phyloP scores from a whole-genome alignment of 2,329 filamentous ascomycete species.

The Phialemoniopsis sp. region DNA sequence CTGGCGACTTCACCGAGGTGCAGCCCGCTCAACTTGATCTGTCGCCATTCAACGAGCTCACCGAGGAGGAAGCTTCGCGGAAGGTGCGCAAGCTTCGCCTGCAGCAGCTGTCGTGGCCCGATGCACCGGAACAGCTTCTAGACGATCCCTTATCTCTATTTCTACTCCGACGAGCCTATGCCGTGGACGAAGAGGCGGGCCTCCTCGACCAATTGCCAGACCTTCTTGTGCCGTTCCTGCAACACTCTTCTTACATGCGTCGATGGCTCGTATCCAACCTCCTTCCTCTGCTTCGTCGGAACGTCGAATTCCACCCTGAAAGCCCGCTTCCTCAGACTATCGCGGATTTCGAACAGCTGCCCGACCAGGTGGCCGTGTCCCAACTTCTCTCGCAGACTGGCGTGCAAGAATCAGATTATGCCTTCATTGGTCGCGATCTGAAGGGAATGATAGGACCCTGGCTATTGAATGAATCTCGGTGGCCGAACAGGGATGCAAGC shows the following conservation, averaged over 20 bases:
- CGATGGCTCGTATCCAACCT: constrained; percentile 67
- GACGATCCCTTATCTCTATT: constrained; percentile 45
- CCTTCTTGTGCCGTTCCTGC: constrained; percentile 66
- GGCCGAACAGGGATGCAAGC: constrained; percentile 31
- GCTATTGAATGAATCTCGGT: constrained; percentile 62
- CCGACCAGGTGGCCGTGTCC: constrained; percentile 54
- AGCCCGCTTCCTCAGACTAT: constrained; percentile 47
- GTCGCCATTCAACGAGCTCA: constrained; percentile 51
- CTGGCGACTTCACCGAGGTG: constrained; percentile 36
- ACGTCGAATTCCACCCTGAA: constrained; percentile 64
- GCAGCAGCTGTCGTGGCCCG: constrained; percentile 48
- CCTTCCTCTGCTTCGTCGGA: constrained; percentile 64
- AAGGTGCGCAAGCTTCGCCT: constrained; percentile 61
- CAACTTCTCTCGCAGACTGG: constrained; percentile 58
- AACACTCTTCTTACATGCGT: constrained; percentile 55
- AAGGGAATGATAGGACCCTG: constrained; percentile 68
- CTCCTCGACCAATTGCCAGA: constrained; percentile 62
- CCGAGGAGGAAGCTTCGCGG: constrained; percentile 60
- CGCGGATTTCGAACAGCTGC: constrained; percentile 57
- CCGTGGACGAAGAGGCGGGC: constrained; percentile 70
- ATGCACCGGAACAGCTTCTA: constrained; percentile 40
- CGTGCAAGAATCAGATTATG: constrained; percentile 16
- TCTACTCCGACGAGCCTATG: constrained; percentile 62
- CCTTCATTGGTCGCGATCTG: constrained; percentile 57
- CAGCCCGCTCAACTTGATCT: constrained; percentile 33